phyloP scores from a whole-genome alignment of 208 protist genomes.

The Tritrichomonas musculus region DNA sequence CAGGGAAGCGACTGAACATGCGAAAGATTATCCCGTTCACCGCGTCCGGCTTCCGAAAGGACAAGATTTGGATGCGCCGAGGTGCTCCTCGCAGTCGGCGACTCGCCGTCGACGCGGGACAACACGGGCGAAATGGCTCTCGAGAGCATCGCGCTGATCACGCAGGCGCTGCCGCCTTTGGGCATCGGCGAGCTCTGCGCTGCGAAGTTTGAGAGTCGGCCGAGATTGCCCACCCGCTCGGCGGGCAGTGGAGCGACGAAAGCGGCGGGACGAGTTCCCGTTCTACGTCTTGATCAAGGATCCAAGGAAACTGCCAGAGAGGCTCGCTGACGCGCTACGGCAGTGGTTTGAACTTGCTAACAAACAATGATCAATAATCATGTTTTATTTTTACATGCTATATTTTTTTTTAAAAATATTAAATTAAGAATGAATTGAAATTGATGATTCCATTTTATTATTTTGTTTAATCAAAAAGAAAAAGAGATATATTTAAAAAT shows the following conservation, averaged over 20 bases:
- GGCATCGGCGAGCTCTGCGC: slow-evolving; percentile 73
- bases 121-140: slow-evolving; percentile 80
- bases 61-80: slow-evolving; percentile 99
- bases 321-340: slow-evolving; percentile 91
- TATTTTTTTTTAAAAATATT: no score
- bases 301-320: slow-evolving; percentile 78
- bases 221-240: slow-evolving; percentile 81
- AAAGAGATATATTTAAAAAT: no score
- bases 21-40: slow-evolving; percentile 99
- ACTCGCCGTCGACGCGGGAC: slow-evolving; percentile 90
- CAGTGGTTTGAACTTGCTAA: slow-evolving; percentile 90
- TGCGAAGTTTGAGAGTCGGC: slow-evolving; percentile 76
- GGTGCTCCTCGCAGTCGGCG: slow-evolving; percentile 96
- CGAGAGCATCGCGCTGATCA: slow-evolving; percentile 81
- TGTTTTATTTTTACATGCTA: no score
- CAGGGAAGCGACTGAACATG: slow-evolving; percentile 99
- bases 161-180: slow-evolving; percentile 80
- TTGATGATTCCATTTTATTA: no score
- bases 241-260: slow-evolving; percentile 73
- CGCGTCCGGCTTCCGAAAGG: slow-evolving; percentile 95
- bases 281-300: slow-evolving; percentile 97
- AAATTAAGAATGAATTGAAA: no score
- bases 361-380: background rate
- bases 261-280: slow-evolving; percentile 75
- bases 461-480: no score